phyloP scores from a whole-genome alignment of 2,329 filamentous ascomycete species.

The Emmonsia crescens region DNA sequence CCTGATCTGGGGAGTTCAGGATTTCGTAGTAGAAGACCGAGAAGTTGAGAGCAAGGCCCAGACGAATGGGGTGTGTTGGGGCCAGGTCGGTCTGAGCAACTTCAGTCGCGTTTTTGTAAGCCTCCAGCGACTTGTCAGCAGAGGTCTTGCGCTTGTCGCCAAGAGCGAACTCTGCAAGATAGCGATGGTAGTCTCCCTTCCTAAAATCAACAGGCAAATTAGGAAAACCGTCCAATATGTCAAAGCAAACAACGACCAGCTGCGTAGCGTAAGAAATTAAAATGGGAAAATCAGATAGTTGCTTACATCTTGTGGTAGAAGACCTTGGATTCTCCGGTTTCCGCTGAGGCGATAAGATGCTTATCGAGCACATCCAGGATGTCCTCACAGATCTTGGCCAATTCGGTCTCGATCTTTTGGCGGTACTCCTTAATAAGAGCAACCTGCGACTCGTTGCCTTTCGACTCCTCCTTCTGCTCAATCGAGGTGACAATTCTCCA shows the following conservation, averaged over 20 bases:
- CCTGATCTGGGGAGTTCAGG: constrained; percentile 94
- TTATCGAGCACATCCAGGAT: constrained; percentile 90
- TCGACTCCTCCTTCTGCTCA: constrained; percentile 99
- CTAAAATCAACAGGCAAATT: constrained; percentile 46
- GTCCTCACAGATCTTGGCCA: constrained; percentile 95
- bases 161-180: constrained; percentile 91
- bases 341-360: constrained; percentile 86
- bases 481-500: constrained; percentile 98
- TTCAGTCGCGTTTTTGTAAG: constrained; percentile 90
- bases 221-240: constrained; percentile 10
- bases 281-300: constrained; percentile 1
- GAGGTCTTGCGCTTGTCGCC: constrained; percentile 92
- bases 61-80: constrained; percentile 85
- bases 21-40: constrained; percentile 99
- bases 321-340: constrained; percentile 96
- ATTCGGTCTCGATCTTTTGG: constrained; percentile 93
- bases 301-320: constrained; percentile 99
- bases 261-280: neutral
- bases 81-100: constrained; percentile 81
- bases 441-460: constrained; percentile 90
- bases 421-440: constrained; percentile 94
- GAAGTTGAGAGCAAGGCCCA: constrained; percentile 88
- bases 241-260: neutral
- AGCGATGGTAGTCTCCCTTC: constrained; percentile 99
- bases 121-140: constrained; percentile 87